These are phyloP conservation scores for Rhizophagus clarus DNA, from an alignment of 192 early-diverging fungal genomes.

Conservation along the genomic window DNA sequence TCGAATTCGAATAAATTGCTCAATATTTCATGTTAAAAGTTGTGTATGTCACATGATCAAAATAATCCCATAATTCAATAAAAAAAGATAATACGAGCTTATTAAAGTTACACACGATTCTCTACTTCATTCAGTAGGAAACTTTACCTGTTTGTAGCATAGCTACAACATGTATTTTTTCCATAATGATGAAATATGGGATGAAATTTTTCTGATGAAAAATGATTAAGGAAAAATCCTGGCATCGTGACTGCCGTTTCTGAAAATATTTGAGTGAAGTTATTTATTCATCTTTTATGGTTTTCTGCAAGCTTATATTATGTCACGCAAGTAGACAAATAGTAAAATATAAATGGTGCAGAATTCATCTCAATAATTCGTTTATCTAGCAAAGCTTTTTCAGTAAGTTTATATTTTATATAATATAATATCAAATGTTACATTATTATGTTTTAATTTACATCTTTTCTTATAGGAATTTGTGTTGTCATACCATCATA, in stretches of 20 bases:
- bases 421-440: no score
- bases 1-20: no score
- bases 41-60: no score
- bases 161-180: conserved; percentile 24
- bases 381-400: no score
- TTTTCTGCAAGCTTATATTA: no score
- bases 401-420: no score
- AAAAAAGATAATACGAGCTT: neutral
- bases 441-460: no score
- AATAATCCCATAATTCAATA: neutral
- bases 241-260: conserved; percentile 16
- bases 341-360: no score
- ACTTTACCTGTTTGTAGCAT: conserved; percentile 29
- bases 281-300: no score
- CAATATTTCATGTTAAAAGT: no score
- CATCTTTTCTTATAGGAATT: neutral
- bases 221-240: neutral
- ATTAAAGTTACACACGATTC: neutral
- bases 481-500: neutral
- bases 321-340: no score
- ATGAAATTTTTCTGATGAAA: neutral
- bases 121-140: conserved; percentile 29
- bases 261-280: conserved; percentile 18
- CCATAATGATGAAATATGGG: conserved; percentile 25
- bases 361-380: no score